phyloP scores from a whole-genome alignment of 164 flowering plant genomes.

The Paratinospora sagittata region DNA sequence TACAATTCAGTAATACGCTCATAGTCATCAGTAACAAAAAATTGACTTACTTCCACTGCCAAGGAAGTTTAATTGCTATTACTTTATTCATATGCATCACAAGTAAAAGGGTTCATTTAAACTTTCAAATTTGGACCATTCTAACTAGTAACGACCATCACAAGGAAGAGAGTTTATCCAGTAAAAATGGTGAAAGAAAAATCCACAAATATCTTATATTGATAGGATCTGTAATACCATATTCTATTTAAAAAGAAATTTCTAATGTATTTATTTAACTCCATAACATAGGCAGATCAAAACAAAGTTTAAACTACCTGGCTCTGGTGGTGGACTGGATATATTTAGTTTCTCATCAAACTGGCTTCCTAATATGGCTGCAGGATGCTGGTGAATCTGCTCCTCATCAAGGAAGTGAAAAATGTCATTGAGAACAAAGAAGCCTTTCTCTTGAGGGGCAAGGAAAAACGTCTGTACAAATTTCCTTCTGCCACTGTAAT shows the following conservation, averaged over 20 bases:
- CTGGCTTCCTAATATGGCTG: slow-evolving; percentile 34
- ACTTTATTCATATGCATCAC: not conserved
- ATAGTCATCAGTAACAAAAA: too few relatives aligned
- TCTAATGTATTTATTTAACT: not conserved
- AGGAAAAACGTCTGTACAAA: slow-evolving; percentile 84
- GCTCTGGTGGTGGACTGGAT: slow-evolving; percentile 38
- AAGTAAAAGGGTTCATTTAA: not conserved
- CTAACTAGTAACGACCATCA: too few relatives aligned
- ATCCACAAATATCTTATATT: too few relatives aligned
- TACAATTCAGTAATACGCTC: too few relatives aligned
- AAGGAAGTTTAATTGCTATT: not conserved
- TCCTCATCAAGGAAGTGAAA: slow-evolving; percentile 77
- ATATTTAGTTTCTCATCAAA: slow-evolving; percentile 37
- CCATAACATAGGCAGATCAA: not conserved
- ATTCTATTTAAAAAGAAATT: too few relatives aligned
- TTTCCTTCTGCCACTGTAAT: slow-evolving; percentile 44
- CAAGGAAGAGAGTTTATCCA: too few relatives aligned
- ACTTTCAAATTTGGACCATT: not conserved
- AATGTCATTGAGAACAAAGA: slow-evolving; percentile 84
- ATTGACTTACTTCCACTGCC: not conserved
- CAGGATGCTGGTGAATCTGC: slow-evolving; percentile 44
- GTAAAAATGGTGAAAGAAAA: too few relatives aligned
- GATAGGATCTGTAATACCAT: too few relatives aligned
- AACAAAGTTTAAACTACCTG: slow-evolving; percentile 39
- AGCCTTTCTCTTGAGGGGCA: slow-evolving; percentile 96